Evolutionary conservation across 331 rosid species (phyloP).

Genomic region (Quercus tomentella): DNA sequence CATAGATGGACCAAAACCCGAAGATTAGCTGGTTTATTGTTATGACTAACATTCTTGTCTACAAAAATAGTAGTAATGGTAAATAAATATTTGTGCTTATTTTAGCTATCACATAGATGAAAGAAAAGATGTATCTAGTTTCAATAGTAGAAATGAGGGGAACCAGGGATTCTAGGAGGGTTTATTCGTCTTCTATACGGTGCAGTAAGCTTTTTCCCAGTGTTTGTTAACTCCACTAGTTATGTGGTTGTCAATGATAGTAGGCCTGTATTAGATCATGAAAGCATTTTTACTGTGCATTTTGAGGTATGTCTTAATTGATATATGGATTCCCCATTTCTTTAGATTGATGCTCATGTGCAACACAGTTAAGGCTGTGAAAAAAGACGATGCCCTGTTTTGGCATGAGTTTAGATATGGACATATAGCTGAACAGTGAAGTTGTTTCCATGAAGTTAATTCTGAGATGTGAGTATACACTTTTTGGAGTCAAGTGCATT

Average conservation of each 20-base stretch:
- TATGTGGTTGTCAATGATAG: not conserved
- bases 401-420: not conserved
- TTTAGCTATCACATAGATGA: not conserved
- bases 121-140: not conserved
- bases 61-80: not conserved
- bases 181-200: not conserved
- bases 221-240: not conserved
- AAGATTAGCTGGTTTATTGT: not conserved
- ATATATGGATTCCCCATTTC: not conserved
- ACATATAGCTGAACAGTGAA: not conserved
- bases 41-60: not conserved
- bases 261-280: not conserved
- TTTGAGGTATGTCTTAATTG: not conserved
- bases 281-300: not conserved
- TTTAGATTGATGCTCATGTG: not conserved
- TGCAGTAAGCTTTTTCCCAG: not conserved
- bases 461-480: not conserved
- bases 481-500: not conserved
- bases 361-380: not conserved
- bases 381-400: not conserved
- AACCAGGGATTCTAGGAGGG: no score
- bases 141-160: no score
- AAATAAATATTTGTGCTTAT: not conserved
- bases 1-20: not conserved
- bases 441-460: not conserved